A percentile compares a stretch with the other conserved stretches of the same genome.
Evolutionary conservation across 2,329 filamentous ascomycete genomes (phyloP).

Genomic region (Colletotrichum liaoningense): DNA sequence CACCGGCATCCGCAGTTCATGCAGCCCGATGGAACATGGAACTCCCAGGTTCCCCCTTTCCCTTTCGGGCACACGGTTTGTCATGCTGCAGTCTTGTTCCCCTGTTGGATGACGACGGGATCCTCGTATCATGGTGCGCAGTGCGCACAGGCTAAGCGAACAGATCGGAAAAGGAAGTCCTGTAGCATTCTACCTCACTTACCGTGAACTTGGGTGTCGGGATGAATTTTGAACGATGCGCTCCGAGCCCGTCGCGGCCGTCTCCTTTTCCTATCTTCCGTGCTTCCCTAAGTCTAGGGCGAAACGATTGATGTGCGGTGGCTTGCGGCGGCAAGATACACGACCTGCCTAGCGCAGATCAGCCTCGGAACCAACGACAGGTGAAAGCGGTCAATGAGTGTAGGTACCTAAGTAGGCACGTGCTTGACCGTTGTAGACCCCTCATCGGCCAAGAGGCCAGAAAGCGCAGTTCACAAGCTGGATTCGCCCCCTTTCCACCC

Average conservation of each 20-base stretch:
- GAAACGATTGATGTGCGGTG: conserved; percentile 6
- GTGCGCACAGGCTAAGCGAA: neutral
- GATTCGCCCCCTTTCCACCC: neutral
- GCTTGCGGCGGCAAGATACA: conserved; percentile 25
- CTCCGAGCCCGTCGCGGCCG: neutral
- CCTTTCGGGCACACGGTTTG: neutral
- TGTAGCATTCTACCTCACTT: neutral
- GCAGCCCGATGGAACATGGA: conserved; percentile 19
- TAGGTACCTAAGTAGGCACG: neutral
- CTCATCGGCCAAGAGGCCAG: neutral
- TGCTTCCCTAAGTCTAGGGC: neutral
- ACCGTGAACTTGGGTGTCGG: neutral
- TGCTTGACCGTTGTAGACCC: neutral
- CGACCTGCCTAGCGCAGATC: conserved; percentile 23
- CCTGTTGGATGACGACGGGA: neutral
- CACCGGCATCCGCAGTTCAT: conserved; percentile 4
- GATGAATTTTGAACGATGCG: neutral
- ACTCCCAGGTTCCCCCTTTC: conserved; percentile 8
- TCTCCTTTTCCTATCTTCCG: neutral
- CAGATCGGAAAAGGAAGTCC: neutral
- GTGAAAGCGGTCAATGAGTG: neutral
- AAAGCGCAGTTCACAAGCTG: neutral
- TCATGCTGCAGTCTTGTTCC: neutral
- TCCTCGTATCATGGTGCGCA: neutral
- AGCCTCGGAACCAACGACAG: conserved; percentile 5